These are phyloP conservation scores for Microcyclospora tardicrescens DNA, from an alignment of 2,329 filamentous ascomycete species.

Conservation along the genomic window DNA sequence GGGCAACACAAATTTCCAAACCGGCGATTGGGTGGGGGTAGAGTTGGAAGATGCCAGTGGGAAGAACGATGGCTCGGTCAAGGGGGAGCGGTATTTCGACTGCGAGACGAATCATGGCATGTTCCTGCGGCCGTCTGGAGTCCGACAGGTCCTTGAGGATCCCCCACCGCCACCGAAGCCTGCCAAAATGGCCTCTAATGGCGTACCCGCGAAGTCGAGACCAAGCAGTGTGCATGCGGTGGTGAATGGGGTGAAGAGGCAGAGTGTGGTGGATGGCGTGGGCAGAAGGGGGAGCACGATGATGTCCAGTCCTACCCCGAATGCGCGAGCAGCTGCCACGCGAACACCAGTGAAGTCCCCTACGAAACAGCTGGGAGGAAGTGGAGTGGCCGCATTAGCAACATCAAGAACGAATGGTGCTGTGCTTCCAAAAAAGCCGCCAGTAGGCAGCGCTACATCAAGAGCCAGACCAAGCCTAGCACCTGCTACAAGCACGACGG, in stretches of 20 bases:
- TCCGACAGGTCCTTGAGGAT: slow-evolving; percentile 38
- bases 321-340: slow-evolving; percentile 39
- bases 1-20: slow-evolving; percentile 65
- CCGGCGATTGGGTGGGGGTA: slow-evolving; percentile 78
- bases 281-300: slow-evolving; percentile 31
- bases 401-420: slow-evolving; percentile 55
- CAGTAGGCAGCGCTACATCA: slow-evolving; percentile 26
- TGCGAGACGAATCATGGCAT: slow-evolving; percentile 62
- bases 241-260: slow-evolving; percentile 17
- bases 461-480: slow-evolving; percentile 46
- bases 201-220: slow-evolving; percentile 25
- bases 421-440: slow-evolving; percentile 32
- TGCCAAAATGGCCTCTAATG: slow-evolving; percentile 17
- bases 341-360: slow-evolving; percentile 62
- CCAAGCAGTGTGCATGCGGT: slow-evolving; percentile 26
- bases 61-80: slow-evolving; percentile 88
- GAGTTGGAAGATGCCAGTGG: slow-evolving; percentile 71
- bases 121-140: slow-evolving; percentile 66
- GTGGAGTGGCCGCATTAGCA: slow-evolving; percentile 40
- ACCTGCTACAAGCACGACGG: slow-evolving; percentile 20
- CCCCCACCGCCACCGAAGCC: slow-evolving; percentile 5
- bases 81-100: slow-evolving; percentile 78
- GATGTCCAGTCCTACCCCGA: slow-evolving; percentile 60
- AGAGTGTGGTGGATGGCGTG: slow-evolving; percentile 11
- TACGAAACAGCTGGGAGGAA: slow-evolving; percentile 52